Conservation (phyloP, 2,329 filamentous ascomycete genomes). For the Calonectria pseudoreteaudii region DNA sequence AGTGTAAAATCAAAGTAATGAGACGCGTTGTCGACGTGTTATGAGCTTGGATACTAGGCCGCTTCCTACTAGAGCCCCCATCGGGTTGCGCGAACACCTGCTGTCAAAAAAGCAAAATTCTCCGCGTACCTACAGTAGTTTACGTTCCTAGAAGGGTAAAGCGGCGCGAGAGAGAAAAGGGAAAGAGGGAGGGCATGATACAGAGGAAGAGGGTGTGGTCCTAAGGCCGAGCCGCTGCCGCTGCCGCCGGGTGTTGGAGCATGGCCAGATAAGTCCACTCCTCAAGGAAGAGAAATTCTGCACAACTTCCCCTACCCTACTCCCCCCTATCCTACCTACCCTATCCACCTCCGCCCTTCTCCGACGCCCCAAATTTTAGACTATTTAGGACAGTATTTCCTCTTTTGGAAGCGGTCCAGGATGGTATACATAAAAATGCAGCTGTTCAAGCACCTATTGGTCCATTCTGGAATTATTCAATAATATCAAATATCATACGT, state of each 20-base stretch:
- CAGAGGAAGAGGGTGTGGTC: not conserved
- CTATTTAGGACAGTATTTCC: not conserved
- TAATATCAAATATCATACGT: too few species aligned
- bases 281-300: not conserved
- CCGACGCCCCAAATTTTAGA: not conserved
- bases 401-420: not conserved
- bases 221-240: not conserved
- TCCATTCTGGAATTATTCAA: not conserved
- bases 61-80: not conserved
- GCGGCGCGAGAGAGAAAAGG: not conserved
- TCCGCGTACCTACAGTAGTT: conserved; percentile 4
- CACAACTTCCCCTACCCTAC: not conserved
- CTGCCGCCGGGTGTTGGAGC: not conserved
- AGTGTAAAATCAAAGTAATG: not conserved
- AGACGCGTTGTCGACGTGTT: not conserved
- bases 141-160: not conserved
- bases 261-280: not conserved
- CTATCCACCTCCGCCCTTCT: not conserved
- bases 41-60: not conserved
- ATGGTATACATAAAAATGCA: not conserved
- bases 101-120: not conserved
- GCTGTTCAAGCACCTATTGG: not conserved
- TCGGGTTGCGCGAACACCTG: not conserved
- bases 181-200: conserved; percentile 3
- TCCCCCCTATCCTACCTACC: too few species aligned